phyloP scores from a whole-genome alignment of 2,329 filamentous ascomycete species.

The Pseudogymnoascus sp. region DNA sequence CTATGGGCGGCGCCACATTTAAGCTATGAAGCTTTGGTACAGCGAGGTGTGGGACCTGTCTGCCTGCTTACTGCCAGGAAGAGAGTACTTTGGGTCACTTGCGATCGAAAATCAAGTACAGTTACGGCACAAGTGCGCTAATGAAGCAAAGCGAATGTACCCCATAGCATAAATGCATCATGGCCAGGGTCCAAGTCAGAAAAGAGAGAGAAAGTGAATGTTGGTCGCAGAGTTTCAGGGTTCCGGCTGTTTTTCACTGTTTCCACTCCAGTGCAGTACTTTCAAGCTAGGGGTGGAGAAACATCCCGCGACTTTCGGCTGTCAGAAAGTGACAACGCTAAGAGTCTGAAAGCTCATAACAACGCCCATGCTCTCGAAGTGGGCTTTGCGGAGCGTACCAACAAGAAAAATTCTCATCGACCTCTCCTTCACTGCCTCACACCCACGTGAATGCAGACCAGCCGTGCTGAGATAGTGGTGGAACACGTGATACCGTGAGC shows the following conservation, averaged over 20 bases:
- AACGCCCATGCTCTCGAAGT: not conserved
- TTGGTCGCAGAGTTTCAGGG: not conserved
- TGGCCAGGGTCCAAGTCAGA: not conserved
- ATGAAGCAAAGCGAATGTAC: not conserved
- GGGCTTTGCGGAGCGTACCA: not conserved
- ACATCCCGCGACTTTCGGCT: not conserved
- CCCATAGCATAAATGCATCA: not conserved
- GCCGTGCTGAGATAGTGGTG: not conserved
- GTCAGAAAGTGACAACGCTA: not conserved
- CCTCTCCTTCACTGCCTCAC: not conserved
- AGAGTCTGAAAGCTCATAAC: not conserved
- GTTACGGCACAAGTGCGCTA: not conserved
- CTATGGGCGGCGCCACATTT: not conserved
- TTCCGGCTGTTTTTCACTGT: not conserved
- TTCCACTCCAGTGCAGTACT: not conserved
- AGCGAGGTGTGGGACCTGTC: not conserved
- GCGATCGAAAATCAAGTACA: not conserved
- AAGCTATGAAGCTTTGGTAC: constrained; percentile 3
- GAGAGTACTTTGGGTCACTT: not conserved
- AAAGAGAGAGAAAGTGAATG: not conserved
- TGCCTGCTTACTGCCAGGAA: not conserved
- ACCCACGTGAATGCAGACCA: not conserved
- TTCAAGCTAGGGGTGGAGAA: not conserved
- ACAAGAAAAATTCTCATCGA: not conserved
- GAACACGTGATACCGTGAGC: not conserved